These are phyloP conservation scores for Anethum foeniculum DNA, from an alignment of 140 eudicot species.

Conservation along the genomic window DNA sequence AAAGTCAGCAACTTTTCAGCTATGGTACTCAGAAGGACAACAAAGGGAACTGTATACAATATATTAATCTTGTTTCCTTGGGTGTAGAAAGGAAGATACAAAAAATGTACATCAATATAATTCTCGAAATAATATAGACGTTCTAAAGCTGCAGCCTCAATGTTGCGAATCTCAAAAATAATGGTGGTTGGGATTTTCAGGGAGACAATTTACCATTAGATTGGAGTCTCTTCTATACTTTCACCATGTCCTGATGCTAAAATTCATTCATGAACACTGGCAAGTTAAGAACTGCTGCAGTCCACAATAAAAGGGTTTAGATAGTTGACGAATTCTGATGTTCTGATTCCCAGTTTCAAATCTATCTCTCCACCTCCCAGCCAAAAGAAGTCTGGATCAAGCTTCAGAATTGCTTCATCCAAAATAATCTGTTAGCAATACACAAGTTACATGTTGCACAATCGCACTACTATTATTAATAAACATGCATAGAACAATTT, in stretches of 20 bases:
- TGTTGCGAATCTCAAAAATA: neutral
- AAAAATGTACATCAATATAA: neutral
- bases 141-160: neutral
- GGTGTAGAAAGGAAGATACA: neutral
- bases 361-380: slow-evolving; percentile 91
- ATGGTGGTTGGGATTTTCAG: neutral
- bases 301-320: slow-evolving; percentile 67
- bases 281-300: slow-evolving; percentile 49
- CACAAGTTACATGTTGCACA: neutral
- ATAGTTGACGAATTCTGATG: slow-evolving; percentile 56
- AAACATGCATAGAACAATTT: neutral
- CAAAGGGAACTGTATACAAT: neutral
- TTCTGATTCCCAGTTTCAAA: slow-evolving; percentile 73
- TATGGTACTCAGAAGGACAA: neutral
- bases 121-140: neutral
- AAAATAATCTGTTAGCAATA: slow-evolving; percentile 56
- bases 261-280: neutral
- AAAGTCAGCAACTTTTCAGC: neutral
- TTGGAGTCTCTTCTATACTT: neutral
- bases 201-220: slow-evolving; percentile 1
- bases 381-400: slow-evolving; percentile 77
- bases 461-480: neutral
- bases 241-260: neutral
- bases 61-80: neutral
- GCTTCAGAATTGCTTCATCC: slow-evolving; percentile 90